These are phyloP conservation scores for Dissoconium aciculare DNA, from an alignment of 2,329 filamentous ascomycete species.

Conservation along the genomic window DNA sequence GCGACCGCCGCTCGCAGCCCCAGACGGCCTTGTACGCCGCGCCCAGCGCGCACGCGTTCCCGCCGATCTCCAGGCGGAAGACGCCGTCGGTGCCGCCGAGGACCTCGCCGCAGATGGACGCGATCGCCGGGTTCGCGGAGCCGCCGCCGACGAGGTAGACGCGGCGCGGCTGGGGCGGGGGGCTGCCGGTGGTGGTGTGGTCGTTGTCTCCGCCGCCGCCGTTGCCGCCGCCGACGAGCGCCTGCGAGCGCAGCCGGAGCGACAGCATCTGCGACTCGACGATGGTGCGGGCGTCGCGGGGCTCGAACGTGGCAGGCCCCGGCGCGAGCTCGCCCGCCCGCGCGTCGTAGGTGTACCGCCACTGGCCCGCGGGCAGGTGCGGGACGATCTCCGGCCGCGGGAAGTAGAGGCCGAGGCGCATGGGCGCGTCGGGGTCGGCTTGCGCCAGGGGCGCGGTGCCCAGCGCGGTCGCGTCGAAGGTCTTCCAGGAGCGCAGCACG, in stretches of 20 bases:
- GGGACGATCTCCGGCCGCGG: conserved; percentile 90
- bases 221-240: conserved; percentile 43
- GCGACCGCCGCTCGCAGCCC: conserved; percentile 54
- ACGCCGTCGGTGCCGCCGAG: conserved; percentile 81
- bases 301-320: conserved; percentile 30
- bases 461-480: conserved; percentile 62
- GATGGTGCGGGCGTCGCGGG: conserved; percentile 64
- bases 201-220: conserved; percentile 30
- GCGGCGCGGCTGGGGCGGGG: conserved; percentile 66
- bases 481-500: conserved; percentile 45
- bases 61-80: conserved; percentile 83
- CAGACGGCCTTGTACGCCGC: conserved; percentile 94
- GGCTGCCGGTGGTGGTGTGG: neutral
- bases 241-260: conserved; percentile 69
- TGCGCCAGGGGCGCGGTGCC: conserved; percentile 55
- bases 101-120: conserved; percentile 69
- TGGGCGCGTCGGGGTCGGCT: conserved; percentile 33
- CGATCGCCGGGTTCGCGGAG: conserved; percentile 77
- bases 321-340: conserved; percentile 29
- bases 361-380: conserved; percentile 71
- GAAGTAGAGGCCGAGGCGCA: conserved; percentile 88
- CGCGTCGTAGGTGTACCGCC: conserved; percentile 55
- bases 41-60: conserved; percentile 86
- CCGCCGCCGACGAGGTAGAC: conserved; percentile 93
- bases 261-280: conserved; percentile 92